These are phyloP conservation scores for Eutrema salsugineum DNA, from an alignment of 441 rosid genomes.

Conservation along the genomic window DNA sequence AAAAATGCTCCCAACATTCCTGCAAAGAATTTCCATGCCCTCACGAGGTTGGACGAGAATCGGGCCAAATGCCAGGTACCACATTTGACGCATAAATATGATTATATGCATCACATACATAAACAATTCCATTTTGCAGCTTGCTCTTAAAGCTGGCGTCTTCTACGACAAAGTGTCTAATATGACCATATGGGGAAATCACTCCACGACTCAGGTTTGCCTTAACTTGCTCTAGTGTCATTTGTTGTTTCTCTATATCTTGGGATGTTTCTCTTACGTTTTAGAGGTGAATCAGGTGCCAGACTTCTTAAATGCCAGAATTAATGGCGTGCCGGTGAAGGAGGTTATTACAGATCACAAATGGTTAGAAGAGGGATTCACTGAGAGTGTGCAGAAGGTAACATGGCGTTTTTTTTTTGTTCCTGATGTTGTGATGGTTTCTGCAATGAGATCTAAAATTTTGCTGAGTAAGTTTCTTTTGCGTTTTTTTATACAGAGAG, in stretches of 20 bases:
- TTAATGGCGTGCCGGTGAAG: conserved; percentile 76
- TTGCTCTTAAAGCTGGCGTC: conserved; percentile 80
- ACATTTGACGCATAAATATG: background rate
- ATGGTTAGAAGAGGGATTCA: conserved; percentile 95
- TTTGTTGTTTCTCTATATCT: background rate
- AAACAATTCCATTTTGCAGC: conserved; percentile 34
- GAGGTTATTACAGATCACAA: conserved; percentile 83
- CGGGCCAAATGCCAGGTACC: conserved; percentile 96
- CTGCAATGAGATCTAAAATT: background rate
- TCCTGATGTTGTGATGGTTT: background rate
- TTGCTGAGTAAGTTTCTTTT: conserved; percentile 9
- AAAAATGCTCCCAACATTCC: conserved; percentile 98
- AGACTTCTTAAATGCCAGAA: conserved; percentile 87
- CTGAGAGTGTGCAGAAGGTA: conserved; percentile 89
- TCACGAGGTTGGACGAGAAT: conserved; percentile 91
- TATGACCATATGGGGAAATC: conserved; percentile 98
- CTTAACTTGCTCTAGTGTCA: background rate
- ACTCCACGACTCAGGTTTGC: conserved; percentile 96
- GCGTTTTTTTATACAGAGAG: conserved; percentile 62
- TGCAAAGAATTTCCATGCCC: conserved; percentile 88
- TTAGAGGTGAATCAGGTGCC: conserved; percentile 62
- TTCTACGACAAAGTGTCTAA: conserved; percentile 91
- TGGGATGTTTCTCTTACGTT: conserved; percentile 1
- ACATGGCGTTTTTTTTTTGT: background rate
- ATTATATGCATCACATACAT: background rate